Evolutionary conservation across 1,284 basidiomycete species (phyloP).

Genomic region (Violaceomyces palustris): DNA sequence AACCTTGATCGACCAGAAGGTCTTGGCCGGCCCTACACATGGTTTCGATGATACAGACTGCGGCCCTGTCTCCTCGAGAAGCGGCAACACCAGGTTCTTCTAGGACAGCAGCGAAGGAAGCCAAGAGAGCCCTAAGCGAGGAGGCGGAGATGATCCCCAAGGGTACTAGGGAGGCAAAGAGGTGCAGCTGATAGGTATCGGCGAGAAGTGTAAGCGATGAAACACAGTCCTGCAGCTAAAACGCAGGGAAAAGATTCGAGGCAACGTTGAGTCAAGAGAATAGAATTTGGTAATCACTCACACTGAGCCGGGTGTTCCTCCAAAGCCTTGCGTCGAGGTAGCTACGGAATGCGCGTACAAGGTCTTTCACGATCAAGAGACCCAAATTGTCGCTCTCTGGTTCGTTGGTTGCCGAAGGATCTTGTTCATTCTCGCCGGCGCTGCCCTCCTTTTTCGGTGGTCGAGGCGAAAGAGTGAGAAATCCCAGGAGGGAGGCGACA

Average conservation of each 20-base stretch:
- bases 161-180: conserved; percentile 56
- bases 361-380: conserved; percentile 36
- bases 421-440: neutral
- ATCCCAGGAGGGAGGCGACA: conserved; percentile 45
- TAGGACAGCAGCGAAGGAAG: conserved; percentile 74
- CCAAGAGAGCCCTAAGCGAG: conserved; percentile 71
- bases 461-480: conserved; percentile 33
- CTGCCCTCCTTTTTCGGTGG: neutral
- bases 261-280: neutral
- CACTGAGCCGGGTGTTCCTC: conserved; percentile 44
- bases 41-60: conserved; percentile 79
- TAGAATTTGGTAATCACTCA: conserved; percentile 4
- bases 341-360: conserved; percentile 42
- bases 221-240: too few species aligned
- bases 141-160: conserved; percentile 65
- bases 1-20: conserved; percentile 10
- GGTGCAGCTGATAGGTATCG: too few species aligned
- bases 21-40: conserved; percentile 55
- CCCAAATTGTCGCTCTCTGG: conserved; percentile 28
- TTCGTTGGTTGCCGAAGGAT: neutral
- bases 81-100: conserved; percentile 86
- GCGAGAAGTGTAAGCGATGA: too few species aligned
- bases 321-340: conserved; percentile 47
- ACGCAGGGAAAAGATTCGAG: conserved; percentile 20
- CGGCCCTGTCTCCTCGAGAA: conserved; percentile 75